Conservation (phyloP, 805 yeast species). For the Metschnikowia rubicola region DNA sequence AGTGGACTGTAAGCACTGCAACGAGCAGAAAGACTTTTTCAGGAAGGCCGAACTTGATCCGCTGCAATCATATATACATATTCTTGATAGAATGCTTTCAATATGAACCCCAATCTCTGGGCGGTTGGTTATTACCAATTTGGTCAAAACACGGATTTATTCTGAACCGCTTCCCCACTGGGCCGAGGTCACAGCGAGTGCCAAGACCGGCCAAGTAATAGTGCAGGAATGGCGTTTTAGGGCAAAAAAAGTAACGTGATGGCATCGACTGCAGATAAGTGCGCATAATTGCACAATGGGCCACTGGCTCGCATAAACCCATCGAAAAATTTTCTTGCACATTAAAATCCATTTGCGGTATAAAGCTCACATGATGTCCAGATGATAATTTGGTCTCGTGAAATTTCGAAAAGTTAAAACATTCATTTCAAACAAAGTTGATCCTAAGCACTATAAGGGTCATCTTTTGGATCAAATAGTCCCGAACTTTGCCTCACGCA, state of each 20-base stretch:
- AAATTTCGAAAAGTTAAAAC: not conserved
- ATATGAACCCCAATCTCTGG: not conserved
- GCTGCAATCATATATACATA: not conserved
- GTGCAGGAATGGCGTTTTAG: not conserved
- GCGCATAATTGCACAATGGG: not conserved
- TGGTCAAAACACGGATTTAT: not conserved
- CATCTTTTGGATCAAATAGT: too few species aligned
- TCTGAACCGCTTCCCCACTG: not conserved
- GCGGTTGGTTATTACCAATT: too few species aligned
- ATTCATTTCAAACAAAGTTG: too few species aligned
- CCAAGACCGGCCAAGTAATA: slow-evolving; percentile 1
- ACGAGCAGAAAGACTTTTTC: too few species aligned
- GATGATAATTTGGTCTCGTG: not conserved
- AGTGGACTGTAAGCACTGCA: too few species aligned
- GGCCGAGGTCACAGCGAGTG: slow-evolving; percentile 1
- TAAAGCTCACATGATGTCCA: slow-evolving; percentile 4
- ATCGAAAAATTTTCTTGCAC: slow-evolving; percentile 5
- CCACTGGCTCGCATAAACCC: not conserved
- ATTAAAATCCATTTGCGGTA: not conserved
- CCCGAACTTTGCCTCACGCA: not conserved
- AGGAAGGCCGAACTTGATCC: too few species aligned
- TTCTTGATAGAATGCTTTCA: not conserved
- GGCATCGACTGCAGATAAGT: not conserved
- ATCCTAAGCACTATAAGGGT: too few species aligned
- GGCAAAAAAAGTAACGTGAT: not conserved